Base-by-base conservation (phyloP, 2,329 filamentous ascomycete species). In the Fusarium denticulatum region DNA sequence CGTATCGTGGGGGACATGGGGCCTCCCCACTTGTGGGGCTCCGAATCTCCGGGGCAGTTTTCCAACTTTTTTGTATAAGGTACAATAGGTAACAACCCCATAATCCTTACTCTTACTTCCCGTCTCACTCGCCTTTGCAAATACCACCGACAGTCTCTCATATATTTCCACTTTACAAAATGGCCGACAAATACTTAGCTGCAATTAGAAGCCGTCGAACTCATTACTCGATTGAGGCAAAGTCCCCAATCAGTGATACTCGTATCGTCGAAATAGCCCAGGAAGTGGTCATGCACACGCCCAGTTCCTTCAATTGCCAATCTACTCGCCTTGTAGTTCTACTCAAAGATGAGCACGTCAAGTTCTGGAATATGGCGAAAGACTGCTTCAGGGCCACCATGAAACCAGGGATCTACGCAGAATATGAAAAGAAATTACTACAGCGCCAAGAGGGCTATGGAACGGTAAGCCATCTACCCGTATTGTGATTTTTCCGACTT, bases 261-360 rank as follows among this genome's bases (percentile, higher is more conserved):
- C 65, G 65, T 10, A 64, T 68, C 14, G 12, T 34, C 36, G 65
- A 68, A 22, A 68, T 64, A 46, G 65, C 65, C 34, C 42, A 42
- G 7, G 65, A 68, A 22, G 65, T 68, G 47, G 36, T 26, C 12
- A 60, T 60, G n/a, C 65, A 68, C 30, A 64, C 65, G 15, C 65
- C 65, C 3, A 68, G 65, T 28, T 68, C 65, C 4, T 71, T 69
- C 18, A 71, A 71, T 39, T 71, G 65, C 15, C 65, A 71, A 22
- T 58, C 69, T 5, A 71, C 61, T 11, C 57, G 69, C 6, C 46
- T 69, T 3, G 69, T 71, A 14, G 39, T 69, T 42, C 60, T 69
- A 7, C 24, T 69, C 3, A 40, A 46, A 36, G 47, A 57, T 14
- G 56, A 71, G 7, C 65, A 71, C 14, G 42, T 59, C 20, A 61